phyloP scores from a whole-genome alignment of 371 early-diverging fungal species.

The Capillidium heterosporum region DNA sequence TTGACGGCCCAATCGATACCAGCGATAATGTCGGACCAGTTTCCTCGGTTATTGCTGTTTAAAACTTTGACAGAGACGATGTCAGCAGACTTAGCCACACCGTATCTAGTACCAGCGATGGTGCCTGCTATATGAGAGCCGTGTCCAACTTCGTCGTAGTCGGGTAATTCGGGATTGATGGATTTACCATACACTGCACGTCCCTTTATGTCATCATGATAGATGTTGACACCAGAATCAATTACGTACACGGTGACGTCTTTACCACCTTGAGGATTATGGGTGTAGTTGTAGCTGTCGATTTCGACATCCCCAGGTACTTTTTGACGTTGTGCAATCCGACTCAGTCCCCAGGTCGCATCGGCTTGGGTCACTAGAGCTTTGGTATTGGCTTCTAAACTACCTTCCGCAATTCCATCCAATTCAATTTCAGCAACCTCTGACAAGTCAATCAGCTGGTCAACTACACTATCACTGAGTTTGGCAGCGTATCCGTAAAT shows the following conservation, averaged over 20 bases:
- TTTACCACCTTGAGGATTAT: constrained; percentile 4
- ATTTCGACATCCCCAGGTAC: too few relatives aligned
- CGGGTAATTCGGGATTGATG: constrained; percentile 29
- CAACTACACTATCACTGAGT: too few relatives aligned
- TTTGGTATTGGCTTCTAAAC: constrained; percentile 48
- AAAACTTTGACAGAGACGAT: constrained; percentile 74
- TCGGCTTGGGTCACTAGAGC: too few relatives aligned
- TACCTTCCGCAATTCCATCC: constrained; percentile 20
- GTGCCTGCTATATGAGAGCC: constrained; percentile 39
- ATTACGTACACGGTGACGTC: constrained; percentile 34
- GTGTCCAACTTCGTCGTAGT: constrained; percentile 17
- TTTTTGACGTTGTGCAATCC: too few relatives aligned
- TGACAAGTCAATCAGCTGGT: constrained; percentile 8
- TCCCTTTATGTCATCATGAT: constrained; percentile 37
- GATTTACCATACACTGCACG: constrained; percentile 61
- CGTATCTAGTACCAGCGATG: neutral
- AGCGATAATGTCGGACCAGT: constrained; percentile 7
- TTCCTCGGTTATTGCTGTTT: constrained; percentile 11
- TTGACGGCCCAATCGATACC: constrained; percentile 10
- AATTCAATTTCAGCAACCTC: constrained; percentile 34
- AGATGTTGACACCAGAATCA: constrained; percentile 31
- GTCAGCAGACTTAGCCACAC: constrained; percentile 20
- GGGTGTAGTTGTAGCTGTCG: neutral
- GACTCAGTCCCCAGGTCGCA: too few relatives aligned
- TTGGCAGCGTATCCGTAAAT: too few relatives aligned